These are phyloP conservation scores for Bondarzewia mesenterica DNA, from an alignment of 1,284 basidiomycete species.

Conservation along the genomic window DNA sequence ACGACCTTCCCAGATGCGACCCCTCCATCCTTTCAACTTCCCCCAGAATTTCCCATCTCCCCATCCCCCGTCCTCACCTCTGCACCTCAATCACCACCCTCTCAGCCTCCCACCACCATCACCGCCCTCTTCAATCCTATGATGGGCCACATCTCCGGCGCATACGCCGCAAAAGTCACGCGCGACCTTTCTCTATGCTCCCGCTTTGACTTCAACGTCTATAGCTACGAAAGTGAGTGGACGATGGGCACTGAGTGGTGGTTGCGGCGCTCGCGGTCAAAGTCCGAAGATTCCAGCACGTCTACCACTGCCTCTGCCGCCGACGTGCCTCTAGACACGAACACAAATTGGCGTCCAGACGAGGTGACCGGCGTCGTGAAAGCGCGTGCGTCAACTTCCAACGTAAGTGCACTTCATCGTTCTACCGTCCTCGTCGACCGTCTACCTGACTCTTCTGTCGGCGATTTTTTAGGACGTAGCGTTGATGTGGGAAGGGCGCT, in stretches of 20 bases:
- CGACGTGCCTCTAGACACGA: slow-evolving; percentile 3
- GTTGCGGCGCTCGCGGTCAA: slow-evolving; percentile 47
- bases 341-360: slow-evolving; percentile 18
- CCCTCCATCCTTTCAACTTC: slow-evolving; percentile 50
- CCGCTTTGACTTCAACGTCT: slow-evolving; percentile 94
- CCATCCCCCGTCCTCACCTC: slow-evolving; percentile 17
- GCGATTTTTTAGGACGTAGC: slow-evolving; percentile 62
- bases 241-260: slow-evolving; percentile 94
- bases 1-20: slow-evolving; percentile 80
- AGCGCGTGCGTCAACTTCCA: slow-evolving; percentile 81
- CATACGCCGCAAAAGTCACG: slow-evolving; percentile 86
- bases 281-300: slow-evolving; percentile 4
- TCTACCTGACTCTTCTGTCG: background rate
- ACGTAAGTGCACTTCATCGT: no score
- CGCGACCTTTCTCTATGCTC: slow-evolving; percentile 84
- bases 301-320: slow-evolving; percentile 11
- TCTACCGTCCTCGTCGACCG: background rate
- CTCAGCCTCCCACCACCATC: slow-evolving; percentile 86
- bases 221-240: slow-evolving; percentile 95
- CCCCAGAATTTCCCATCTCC: slow-evolving; percentile 28
- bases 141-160: slow-evolving; percentile 88
- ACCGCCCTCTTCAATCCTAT: slow-evolving; percentile 95
- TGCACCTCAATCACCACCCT: slow-evolving; percentile 26
- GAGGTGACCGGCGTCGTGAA: slow-evolving; percentile 82
- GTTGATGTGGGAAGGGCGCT: slow-evolving; percentile 90